Evolutionary conservation across 352 stramenopile species (phyloP).

Genomic region (Thalassiosira hispida): DNA sequence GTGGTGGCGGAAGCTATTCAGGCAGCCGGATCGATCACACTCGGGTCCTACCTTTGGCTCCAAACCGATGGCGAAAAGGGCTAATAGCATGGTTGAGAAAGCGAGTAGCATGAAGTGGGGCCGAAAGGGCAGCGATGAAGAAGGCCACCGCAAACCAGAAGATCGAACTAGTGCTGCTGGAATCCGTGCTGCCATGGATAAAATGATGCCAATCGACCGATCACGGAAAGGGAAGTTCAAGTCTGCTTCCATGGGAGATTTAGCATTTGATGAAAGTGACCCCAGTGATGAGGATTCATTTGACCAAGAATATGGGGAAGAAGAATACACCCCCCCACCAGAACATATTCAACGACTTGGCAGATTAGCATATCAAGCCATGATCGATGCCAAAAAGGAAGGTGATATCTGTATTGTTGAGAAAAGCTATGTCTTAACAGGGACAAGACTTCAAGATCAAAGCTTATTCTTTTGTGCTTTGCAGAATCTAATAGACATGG

Average conservation of each 20-base stretch:
- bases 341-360: conserved; percentile 33
- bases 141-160: neutral
- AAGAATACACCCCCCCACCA: neutral
- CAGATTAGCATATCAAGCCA: conserved; percentile 38
- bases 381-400: conserved; percentile 44
- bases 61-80: neutral
- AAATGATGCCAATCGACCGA: conserved; percentile 20
- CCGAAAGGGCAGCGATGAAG: conserved; percentile 21
- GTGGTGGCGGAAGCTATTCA: conserved; percentile 42
- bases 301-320: conserved; percentile 7
- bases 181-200: conserved; percentile 24
- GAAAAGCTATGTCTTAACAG: conserved; percentile 63
- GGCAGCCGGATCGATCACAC: neutral
- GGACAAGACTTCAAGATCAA: conserved; percentile 45
- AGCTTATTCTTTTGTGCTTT: conserved; percentile 54
- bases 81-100: conserved; percentile 20
- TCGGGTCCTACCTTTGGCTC: neutral
- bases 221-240: conserved; percentile 19
- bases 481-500: conserved; percentile 65
- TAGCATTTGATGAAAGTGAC: conserved; percentile 24
- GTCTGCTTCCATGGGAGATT: conserved; percentile 29
- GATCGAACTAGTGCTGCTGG: neutral
- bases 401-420: conserved; percentile 62
- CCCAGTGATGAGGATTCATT: conserved; percentile 9
- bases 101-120: conserved; percentile 19